phyloP scores from a whole-genome alignment of 805 yeast genomes.

The Yamadazyma phyllophila region DNA sequence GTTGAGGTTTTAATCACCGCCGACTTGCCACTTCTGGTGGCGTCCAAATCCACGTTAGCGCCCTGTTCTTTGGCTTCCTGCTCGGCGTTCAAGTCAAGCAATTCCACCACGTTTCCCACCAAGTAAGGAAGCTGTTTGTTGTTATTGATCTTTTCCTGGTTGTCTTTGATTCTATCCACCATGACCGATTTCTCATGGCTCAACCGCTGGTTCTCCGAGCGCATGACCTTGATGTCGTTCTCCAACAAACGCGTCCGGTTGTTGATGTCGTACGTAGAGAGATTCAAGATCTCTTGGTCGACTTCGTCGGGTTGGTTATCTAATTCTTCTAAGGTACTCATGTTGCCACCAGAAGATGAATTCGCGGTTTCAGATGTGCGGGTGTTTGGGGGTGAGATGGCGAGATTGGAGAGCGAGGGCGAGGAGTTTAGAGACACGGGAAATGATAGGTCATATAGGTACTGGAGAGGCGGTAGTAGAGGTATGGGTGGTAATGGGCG shows the following conservation, averaged over 20 bases:
- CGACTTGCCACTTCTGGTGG: constrained; percentile 90
- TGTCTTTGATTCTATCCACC: constrained; percentile 91
- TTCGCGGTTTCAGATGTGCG: neutral
- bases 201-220: constrained; percentile 85
- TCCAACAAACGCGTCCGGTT: constrained; percentile 87
- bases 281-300: constrained; percentile 76
- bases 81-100: constrained; percentile 83
- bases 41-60: constrained; percentile 90
- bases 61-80: constrained; percentile 86
- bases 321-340: constrained; percentile 86
- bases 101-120: constrained; percentile 95
- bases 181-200: constrained; percentile 90
- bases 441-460: too few relatives aligned
- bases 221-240: constrained; percentile 92
- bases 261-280: constrained; percentile 77
- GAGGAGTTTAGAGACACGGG: too few relatives aligned
- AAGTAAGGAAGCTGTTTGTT: constrained; percentile 93
- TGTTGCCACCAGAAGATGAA: constrained; percentile 21
- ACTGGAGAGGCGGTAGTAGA: too few relatives aligned
- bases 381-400: too few relatives aligned
- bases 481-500: too few relatives aligned
- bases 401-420: too few relatives aligned
- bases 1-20: constrained; percentile 98
- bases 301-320: constrained; percentile 53
- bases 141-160: constrained; percentile 92